Evolutionary conservation across 2,329 filamentous ascomycete genomes (phyloP).

Genomic region (Botryotinia globosa): DNA sequence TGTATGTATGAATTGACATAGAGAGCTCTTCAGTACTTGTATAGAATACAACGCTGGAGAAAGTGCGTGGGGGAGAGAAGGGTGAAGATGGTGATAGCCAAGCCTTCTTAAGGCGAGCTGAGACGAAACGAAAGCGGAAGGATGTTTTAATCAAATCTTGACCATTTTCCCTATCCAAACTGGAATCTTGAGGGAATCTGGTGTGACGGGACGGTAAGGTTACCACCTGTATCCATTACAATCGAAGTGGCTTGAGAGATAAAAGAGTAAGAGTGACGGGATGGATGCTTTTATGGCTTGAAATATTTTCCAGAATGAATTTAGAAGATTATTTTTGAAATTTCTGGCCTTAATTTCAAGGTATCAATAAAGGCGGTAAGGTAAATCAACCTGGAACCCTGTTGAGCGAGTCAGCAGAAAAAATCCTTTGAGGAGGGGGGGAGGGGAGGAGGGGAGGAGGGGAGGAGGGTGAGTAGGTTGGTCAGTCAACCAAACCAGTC

Average conservation of each 20-base stretch:
- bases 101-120: background rate
- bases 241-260: background rate
- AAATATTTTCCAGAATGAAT: background rate
- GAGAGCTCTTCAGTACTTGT: background rate
- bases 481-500: too few species aligned
- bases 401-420: background rate
- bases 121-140: background rate
- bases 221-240: background rate
- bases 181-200: background rate
- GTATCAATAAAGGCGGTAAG: background rate
- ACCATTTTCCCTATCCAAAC: background rate
- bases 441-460: too few species aligned
- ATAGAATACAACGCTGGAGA: background rate
- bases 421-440: conserved; percentile 5
- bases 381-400: background rate
- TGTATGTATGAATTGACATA: background rate
- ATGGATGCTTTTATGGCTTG: background rate
- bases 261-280: background rate
- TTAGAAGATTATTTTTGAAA: background rate
- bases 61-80: background rate
- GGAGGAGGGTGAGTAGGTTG: too few species aligned
- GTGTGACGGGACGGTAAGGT: conserved; percentile 4
- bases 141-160: background rate
- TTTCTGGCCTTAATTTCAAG: background rate
- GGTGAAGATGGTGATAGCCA: background rate